Conservation (phyloP, 768 basidiomycete genomes). For the Tricholoma matsutake region DNA sequence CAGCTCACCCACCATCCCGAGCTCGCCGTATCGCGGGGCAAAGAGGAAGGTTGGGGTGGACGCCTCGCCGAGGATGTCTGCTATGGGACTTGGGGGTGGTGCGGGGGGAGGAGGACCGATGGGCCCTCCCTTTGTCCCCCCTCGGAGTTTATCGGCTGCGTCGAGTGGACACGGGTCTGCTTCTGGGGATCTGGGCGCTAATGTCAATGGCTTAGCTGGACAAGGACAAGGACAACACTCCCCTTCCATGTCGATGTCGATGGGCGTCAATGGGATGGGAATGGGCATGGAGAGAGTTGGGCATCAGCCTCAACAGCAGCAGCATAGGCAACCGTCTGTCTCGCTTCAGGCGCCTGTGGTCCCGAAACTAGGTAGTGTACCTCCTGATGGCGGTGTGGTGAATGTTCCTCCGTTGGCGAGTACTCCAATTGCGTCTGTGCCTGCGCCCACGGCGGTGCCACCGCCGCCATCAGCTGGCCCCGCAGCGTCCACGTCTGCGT, state of each 20-base stretch:
- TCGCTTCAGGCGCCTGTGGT: slow-evolving; percentile 5
- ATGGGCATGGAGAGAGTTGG: slow-evolving; percentile 3
- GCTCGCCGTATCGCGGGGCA: slow-evolving; percentile 29
- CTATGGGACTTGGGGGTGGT: slow-evolving; percentile 1
- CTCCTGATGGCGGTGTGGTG: neutral
- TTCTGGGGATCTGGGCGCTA: slow-evolving; percentile 8
- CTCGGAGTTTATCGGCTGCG: slow-evolving; percentile 13
- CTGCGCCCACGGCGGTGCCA: neutral
- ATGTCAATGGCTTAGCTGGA: neutral
- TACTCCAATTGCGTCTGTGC: neutral
- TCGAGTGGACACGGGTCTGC: neutral
- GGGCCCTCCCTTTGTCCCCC: slow-evolving; percentile 22
- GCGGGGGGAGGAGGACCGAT: slow-evolving; percentile 10
- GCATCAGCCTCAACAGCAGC: slow-evolving; percentile 2
- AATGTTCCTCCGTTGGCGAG: neutral
- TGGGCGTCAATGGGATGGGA: slow-evolving; percentile 10
- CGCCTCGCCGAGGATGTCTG: slow-evolving; percentile 18
- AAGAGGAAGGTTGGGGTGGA: slow-evolving; percentile 27
- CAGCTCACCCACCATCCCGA: slow-evolving; percentile 10
- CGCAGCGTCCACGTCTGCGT: neutral
- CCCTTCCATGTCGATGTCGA: slow-evolving; percentile 1
- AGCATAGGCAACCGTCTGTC: slow-evolving; percentile 11
- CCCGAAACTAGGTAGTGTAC: slow-evolving; percentile 7
- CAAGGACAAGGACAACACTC: slow-evolving; percentile 1
- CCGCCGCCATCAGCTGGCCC: slow-evolving; percentile 8